A percentile compares a stretch with the other conserved stretches of the same genome.
phyloP scores from a whole-genome alignment of 768 basidiomycete genomes.

The Psilocybe cyanescens region DNA sequence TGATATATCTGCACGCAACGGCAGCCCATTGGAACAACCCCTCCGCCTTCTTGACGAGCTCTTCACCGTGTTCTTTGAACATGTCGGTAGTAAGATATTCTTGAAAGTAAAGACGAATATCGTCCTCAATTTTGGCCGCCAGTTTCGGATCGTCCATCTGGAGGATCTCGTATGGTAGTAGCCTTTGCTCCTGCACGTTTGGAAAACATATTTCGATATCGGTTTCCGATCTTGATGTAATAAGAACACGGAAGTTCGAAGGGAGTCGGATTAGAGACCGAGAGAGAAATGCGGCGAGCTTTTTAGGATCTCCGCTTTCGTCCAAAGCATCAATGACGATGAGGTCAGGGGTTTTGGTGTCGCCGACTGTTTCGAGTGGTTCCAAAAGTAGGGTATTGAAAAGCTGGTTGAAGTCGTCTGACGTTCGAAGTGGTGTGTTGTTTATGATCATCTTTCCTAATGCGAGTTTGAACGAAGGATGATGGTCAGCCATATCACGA shows the following conservation, averaged over 20 bases:
- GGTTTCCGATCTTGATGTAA: not conserved
- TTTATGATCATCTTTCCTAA: constrained; percentile 5
- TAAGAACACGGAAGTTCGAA: not conserved
- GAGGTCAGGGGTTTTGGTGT: not conserved
- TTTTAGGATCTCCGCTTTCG: not conserved
- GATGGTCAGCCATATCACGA: not conserved
- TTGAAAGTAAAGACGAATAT: not conserved
- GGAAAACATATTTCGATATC: not conserved
- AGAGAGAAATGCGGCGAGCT: not conserved
- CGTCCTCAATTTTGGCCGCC: not conserved
- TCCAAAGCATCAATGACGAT: constrained; percentile 6
- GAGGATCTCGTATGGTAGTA: not conserved
- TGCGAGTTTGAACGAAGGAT: not conserved
- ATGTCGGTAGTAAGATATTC: not conserved
- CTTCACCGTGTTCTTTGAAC: not conserved
- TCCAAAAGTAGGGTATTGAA: constrained; percentile 3
- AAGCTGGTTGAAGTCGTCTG: not conserved
- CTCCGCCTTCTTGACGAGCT: constrained; percentile 3
- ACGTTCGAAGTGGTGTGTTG: not conserved
- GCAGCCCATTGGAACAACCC: constrained; percentile 9
- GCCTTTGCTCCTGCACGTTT: not conserved
- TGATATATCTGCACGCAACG: constrained; percentile 3
- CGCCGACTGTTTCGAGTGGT: not conserved
- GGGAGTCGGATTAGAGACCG: not conserved
- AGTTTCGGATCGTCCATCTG: constrained; percentile 1